Conservation (phyloP, 768 basidiomycete species). For the Tulasnella sp. region DNA sequence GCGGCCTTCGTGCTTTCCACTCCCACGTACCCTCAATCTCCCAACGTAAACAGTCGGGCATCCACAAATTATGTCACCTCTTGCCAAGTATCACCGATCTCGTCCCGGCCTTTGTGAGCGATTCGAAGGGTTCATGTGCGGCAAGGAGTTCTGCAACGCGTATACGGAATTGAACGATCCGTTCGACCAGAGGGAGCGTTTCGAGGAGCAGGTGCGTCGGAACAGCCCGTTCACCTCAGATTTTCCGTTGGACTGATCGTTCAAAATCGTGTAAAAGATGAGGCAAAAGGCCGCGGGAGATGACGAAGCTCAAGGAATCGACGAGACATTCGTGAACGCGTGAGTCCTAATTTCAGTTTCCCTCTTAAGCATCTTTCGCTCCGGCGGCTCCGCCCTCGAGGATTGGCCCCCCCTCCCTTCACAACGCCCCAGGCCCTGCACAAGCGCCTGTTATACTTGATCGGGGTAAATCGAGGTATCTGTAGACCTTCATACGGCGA, state of each 20-base stretch:
- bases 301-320: slow-evolving; percentile 95
- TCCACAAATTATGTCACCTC: slow-evolving; percentile 98
- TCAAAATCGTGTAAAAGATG: slow-evolving; percentile 40
- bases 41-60: slow-evolving; percentile 65
- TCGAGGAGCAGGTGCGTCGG: slow-evolving; percentile 77
- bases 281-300: slow-evolving; percentile 96
- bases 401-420: neutral
- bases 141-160: slow-evolving; percentile 97
- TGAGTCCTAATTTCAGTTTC: slow-evolving; percentile 44
- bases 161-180: slow-evolving; percentile 99
- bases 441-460: neutral
- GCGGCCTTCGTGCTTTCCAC: neutral
- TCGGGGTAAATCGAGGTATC: neutral
- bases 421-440: neutral
- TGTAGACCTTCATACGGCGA: neutral
- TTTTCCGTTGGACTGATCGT: neutral
- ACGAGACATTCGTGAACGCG: slow-evolving; percentile 95
- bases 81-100: slow-evolving; percentile 98
- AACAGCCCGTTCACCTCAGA: neutral
- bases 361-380: slow-evolving; percentile 12
- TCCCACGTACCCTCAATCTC: neutral
- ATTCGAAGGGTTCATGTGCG: slow-evolving; percentile 97
- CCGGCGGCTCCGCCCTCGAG: slow-evolving; percentile 12
- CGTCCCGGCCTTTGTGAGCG: slow-evolving; percentile 96
- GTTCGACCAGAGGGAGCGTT: slow-evolving; percentile 90